A percentile compares a stretch with the other conserved stretches of the same genome.
Conservation (phyloP, 2,329 filamentous ascomycete genomes). For the Calonectria honghensis region DNA sequence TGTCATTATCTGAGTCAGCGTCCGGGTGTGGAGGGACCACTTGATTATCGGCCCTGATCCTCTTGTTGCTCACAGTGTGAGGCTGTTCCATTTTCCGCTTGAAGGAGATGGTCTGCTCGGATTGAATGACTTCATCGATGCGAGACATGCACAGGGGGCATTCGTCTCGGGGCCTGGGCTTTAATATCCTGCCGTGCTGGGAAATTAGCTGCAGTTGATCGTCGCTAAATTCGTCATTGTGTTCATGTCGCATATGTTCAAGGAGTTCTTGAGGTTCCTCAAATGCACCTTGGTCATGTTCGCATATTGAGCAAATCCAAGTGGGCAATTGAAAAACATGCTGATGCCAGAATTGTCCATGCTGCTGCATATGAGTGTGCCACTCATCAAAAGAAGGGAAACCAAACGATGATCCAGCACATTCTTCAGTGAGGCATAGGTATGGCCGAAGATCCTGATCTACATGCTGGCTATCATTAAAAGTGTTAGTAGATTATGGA, state of each 20-base stretch:
- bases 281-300: background rate
- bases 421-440: background rate
- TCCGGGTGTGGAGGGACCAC: background rate
- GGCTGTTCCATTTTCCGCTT: background rate
- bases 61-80: background rate
- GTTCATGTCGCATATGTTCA: background rate
- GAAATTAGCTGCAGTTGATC: background rate
- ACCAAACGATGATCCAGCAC: background rate
- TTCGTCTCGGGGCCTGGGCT: background rate
- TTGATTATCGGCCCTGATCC: background rate
- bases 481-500: background rate
- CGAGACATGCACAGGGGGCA: background rate
- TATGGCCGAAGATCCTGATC: constrained; percentile 8
- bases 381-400: constrained; percentile 1
- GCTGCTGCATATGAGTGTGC: background rate
- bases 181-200: background rate
- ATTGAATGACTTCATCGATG: background rate
- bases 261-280: background rate
- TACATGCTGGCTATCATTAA: background rate
- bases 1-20: background rate
- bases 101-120: background rate
- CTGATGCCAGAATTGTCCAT: background rate
- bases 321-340: background rate
- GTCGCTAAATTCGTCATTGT: background rate
- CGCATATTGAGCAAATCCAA: background rate